Evolutionary conservation across 257 asterid species (phyloP).

Genomic region (Catharanthus roseus): DNA sequence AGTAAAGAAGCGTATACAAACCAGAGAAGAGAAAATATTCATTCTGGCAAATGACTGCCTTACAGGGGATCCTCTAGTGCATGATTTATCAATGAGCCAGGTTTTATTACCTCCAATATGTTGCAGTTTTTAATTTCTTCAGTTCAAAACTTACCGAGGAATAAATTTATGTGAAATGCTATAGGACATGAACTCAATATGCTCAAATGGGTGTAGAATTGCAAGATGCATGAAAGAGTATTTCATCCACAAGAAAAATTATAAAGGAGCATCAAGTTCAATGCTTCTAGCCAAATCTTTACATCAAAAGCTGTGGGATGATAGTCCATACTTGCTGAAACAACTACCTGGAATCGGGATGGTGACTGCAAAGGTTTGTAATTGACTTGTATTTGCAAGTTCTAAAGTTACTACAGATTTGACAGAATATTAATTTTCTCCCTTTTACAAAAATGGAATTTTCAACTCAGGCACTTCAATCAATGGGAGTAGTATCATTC

Average conservation of each 20-base stretch:
- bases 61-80: conserved; percentile 88
- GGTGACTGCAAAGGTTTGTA: conserved; percentile 95
- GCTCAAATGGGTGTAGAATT: conserved; percentile 88
- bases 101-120: conserved; percentile 36
- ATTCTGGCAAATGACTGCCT: conserved; percentile 88
- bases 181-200: conserved; percentile 74
- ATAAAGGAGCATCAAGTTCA: conserved; percentile 74
- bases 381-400: background rate
- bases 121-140: conserved; percentile 11
- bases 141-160: conserved; percentile 11
- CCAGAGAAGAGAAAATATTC: conserved; percentile 92
- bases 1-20: conserved; percentile 83
- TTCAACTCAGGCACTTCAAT: conserved; percentile 67
- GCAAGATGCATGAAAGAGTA: conserved; percentile 98
- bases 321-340: conserved; percentile 90
- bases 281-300: conserved; percentile 71
- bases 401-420: background rate
- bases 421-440: conserved; percentile 8
- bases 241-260: conserved; percentile 65
- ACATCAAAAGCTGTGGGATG: conserved; percentile 88
- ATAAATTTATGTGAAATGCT: conserved; percentile 17
- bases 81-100: conserved; percentile 91
- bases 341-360: conserved; percentile 95
- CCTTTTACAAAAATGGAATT: conserved; percentile 12
- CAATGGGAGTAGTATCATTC: conserved; percentile 89